Evolutionary conservation across 1,284 basidiomycete species (phyloP).

Genomic region (Cryptococcus sp.): DNA sequence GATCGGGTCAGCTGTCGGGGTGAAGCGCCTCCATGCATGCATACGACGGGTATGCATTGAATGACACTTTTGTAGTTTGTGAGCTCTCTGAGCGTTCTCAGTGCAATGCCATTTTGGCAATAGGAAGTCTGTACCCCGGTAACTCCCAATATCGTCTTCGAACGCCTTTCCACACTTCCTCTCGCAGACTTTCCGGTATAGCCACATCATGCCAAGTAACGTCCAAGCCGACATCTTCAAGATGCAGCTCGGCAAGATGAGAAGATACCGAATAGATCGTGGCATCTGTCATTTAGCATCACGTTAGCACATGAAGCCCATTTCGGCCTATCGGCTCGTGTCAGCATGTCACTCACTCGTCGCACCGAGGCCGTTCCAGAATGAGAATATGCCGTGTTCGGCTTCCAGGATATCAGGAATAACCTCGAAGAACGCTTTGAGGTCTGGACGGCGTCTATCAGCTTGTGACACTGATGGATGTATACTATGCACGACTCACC

Average conservation of each 20-base stretch:
- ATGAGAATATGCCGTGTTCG: slow-evolving; percentile 78
- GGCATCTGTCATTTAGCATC: slow-evolving; percentile 59
- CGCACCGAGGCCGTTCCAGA: slow-evolving; percentile 96
- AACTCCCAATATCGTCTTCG: slow-evolving; percentile 53
- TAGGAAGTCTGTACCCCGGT: slow-evolving; percentile 50
- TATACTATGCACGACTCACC: slow-evolving; percentile 53
- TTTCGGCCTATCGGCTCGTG: not conserved
- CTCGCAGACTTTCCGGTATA: slow-evolving; percentile 47
- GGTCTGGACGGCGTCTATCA: slow-evolving; percentile 54
- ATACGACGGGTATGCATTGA: too few relatives aligned
- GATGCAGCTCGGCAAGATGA: slow-evolving; percentile 79
- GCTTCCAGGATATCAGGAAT: slow-evolving; percentile 79
- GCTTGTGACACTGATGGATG: not conserved
- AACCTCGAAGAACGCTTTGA: slow-evolving; percentile 79
- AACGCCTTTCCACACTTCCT: slow-evolving; percentile 54
- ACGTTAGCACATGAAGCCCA: not conserved
- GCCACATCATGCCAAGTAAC: slow-evolving; percentile 51
- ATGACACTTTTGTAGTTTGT: too few relatives aligned
- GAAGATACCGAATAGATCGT: slow-evolving; percentile 92
- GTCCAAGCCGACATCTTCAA: slow-evolving; percentile 70
- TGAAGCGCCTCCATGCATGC: too few relatives aligned
- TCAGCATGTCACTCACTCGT: slow-evolving; percentile 64
- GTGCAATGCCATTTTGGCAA: slow-evolving; percentile 23
- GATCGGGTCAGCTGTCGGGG: too few relatives aligned
- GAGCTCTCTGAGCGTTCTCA: too few relatives aligned